These are phyloP conservation scores for Tricholomella constricta DNA, from an alignment of 768 basidiomycete genomes.

Conservation along the genomic window DNA sequence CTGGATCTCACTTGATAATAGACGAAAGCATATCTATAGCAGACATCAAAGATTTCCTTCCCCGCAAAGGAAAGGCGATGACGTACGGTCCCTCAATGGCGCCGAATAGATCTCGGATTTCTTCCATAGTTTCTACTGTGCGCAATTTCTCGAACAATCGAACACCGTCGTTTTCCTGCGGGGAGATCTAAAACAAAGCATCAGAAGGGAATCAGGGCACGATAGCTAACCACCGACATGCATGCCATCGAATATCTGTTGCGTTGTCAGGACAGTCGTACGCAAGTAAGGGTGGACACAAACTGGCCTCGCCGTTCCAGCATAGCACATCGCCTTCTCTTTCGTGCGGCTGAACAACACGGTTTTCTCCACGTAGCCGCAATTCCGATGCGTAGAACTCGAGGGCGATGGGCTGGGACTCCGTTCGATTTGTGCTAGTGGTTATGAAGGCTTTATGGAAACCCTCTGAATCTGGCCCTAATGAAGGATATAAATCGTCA, in stretches of 20 bases:
- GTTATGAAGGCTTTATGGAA: constrained; percentile 24
- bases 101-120: constrained; percentile 55
- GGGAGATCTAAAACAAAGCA: constrained; percentile 44
- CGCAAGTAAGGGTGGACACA: constrained; percentile 11
- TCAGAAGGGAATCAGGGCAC: background rate
- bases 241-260: constrained; percentile 75
- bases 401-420: constrained; percentile 27
- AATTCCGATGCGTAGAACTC: constrained; percentile 78
- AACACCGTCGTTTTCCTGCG: constrained; percentile 73
- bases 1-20: constrained; percentile 64
- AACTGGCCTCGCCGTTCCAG: constrained; percentile 81
- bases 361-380: constrained; percentile 60
- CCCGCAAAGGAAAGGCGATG: background rate
- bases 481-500: constrained; percentile 3
- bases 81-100: constrained; percentile 83
- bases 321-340: constrained; percentile 63
- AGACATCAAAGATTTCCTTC: background rate
- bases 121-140: constrained; percentile 31
- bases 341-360: constrained; percentile 70
- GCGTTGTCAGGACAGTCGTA: background rate
- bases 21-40: constrained; percentile 74
- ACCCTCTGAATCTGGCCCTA: constrained; percentile 70
- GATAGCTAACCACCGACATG: constrained; percentile 44
- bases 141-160: constrained; percentile 45
- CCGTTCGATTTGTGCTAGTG: background rate